Evolutionary conservation across 1,139 yeast species (phyloP), one percentile per base, ranked within the genome.

Genomic region (Yarrowia galli): DNA sequence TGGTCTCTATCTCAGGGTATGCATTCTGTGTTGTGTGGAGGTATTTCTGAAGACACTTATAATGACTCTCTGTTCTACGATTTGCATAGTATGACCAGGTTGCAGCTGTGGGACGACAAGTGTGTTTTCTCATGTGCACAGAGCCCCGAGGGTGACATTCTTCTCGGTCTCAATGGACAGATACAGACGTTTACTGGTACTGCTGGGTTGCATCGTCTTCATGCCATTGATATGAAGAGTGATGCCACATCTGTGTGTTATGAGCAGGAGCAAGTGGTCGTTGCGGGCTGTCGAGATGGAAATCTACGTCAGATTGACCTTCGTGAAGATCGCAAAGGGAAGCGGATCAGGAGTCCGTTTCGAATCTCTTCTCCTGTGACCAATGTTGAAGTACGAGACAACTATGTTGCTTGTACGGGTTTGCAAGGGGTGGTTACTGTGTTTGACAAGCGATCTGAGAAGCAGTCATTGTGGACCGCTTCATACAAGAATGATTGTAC

Each of bases 221-320:
- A 23, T 32, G 64, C 49, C 28, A 43, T 58, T 18, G 51, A 58
- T 43, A 10, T 58, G 42, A 42, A 18, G 18, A 58, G 64, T 43
- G 64, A 58, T 12, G 64, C 64, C 15, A 42, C 51, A n/a, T 40
- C 64, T 3, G 64, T 58, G 28, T 58, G 64, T 32, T 58, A 28
- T 9, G 40, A 58, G n/a, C 51, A 43, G 12, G 64, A 58, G 32
- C n/a, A 28, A 20, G 51, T 32, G 2, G 42, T 58, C 3, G 15
- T 58, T 18, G 64, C 51, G 8, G 64, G 64, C 8, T 58, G 64
- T 9, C 6, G 64, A 32, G 64, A 58, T 16, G 64, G 64, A 28
- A 23, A 18, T 22, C 18, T 58, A 8, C 64, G 64, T 13, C 51
- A 32, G 28, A 10, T 61, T 36, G 66, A 46, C 36, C 23, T 46